Percentiles rank a stretch among this genome's conserved stretches.
Conservation (phyloP, 2,329 filamentous ascomycete genomes). For the Cladosporium sp. region DNA sequence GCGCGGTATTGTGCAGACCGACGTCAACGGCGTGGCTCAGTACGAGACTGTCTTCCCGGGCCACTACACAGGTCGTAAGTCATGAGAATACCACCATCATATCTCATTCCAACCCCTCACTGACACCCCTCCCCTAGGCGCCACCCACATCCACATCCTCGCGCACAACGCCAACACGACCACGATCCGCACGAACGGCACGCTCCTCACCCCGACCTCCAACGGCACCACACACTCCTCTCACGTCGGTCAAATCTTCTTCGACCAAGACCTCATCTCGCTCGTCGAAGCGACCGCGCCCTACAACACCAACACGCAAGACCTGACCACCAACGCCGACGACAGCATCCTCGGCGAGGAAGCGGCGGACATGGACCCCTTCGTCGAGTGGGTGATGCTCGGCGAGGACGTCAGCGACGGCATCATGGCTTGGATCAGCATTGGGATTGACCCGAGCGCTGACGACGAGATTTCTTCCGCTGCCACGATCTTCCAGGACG, state of each 20-base stretch:
- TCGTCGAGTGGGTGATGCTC: constrained; percentile 55
- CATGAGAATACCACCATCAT: not conserved
- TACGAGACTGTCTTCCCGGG: constrained; percentile 39
- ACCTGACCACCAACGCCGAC: constrained; percentile 46
- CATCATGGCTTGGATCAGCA: constrained; percentile 50
- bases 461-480: constrained; percentile 15
- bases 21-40: constrained; percentile 34
- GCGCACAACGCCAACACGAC: constrained; percentile 31
- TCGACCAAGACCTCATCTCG: constrained; percentile 54
- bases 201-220: constrained; percentile 50
- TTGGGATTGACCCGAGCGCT: constrained; percentile 42
- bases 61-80: constrained; percentile 35
- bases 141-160: constrained; percentile 37
- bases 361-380: constrained; percentile 46
- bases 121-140: constrained; percentile 8
- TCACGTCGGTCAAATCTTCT: constrained; percentile 62
- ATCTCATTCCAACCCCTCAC: not conserved
- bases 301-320: constrained; percentile 39
- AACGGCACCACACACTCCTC: constrained; percentile 48
- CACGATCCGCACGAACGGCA: constrained; percentile 44
- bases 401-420: constrained; percentile 49
- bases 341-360: constrained; percentile 48
- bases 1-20: constrained; percentile 38
- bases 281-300: constrained; percentile 47
- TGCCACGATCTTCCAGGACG: constrained; percentile 19